Percentiles rank a stretch among this genome's conserved stretches.
Conservation (phyloP, 345 rosid genomes). For the Cochlearia excelsa region DNA sequence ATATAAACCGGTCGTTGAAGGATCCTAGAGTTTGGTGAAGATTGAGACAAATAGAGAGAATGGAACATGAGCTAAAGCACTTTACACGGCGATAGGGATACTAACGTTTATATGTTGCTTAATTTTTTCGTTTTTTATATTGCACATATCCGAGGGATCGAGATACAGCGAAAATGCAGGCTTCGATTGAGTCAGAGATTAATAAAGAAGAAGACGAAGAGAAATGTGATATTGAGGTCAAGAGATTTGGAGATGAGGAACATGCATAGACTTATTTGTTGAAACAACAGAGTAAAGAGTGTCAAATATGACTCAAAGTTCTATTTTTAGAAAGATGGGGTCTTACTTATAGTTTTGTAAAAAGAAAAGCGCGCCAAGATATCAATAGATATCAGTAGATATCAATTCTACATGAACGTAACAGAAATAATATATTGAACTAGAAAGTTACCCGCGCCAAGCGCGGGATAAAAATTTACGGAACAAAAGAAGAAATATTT, state of each 20-base stretch:
- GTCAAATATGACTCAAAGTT: too few species aligned
- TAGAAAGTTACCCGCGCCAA: too few species aligned
- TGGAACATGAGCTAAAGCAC: constrained; percentile 80
- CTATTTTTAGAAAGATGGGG: too few species aligned
- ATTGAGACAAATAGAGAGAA: constrained; percentile 67
- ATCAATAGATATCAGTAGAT: too few species aligned
- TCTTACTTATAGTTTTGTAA: too few species aligned
- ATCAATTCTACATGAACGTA: too few species aligned
- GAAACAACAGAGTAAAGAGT: constrained; percentile 9
- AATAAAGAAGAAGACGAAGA: constrained; percentile 30
- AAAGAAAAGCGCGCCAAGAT: too few species aligned
- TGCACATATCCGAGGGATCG: constrained; percentile 76
- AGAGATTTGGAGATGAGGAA: constrained; percentile 27
- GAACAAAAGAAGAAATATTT: too few species aligned
- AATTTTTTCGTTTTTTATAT: constrained; percentile 70
- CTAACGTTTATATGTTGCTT: constrained; percentile 74
- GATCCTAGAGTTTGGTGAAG: constrained; percentile 44
- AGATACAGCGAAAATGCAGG: constrained; percentile 75
- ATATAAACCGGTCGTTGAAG: constrained; percentile 60
- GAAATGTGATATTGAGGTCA: constrained; percentile 14
- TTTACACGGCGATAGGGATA: constrained; percentile 66
- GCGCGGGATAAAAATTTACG: too few species aligned
- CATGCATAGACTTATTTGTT: constrained; percentile 33
- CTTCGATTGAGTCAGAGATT: constrained; percentile 71
- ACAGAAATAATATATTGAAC: too few species aligned